Evolutionary conservation across 306 rosid genomes (phyloP).

Genomic region (Dryas drummondii): DNA sequence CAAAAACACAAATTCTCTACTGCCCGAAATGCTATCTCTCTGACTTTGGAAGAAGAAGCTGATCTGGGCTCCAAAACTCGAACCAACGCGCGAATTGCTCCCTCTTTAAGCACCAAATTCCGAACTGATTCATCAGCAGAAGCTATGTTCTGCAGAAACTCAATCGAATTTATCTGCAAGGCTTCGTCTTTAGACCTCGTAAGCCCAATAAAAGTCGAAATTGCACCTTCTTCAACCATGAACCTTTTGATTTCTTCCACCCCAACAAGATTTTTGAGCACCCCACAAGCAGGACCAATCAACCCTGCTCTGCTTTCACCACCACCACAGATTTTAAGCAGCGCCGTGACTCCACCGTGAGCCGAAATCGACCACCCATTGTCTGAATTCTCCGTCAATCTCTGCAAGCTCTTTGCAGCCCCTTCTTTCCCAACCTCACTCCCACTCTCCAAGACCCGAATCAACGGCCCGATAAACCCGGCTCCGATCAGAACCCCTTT

Average conservation of each 20-base stretch:
- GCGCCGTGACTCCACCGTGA: constrained; percentile 80
- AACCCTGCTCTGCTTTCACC: constrained; percentile 45
- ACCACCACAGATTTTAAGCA: constrained; percentile 57
- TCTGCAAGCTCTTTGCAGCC: constrained; percentile 54
- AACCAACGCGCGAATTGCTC: constrained; percentile 58
- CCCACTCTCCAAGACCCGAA: constrained; percentile 72
- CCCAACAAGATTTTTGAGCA: constrained; percentile 60
- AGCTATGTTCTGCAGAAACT: constrained; percentile 59
- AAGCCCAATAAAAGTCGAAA: constrained; percentile 52
- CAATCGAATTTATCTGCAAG: constrained; percentile 61
- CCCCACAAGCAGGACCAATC: constrained; percentile 70
- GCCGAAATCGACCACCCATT: constrained; percentile 91
- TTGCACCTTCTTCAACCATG: constrained; percentile 74
- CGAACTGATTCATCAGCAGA: constrained; percentile 59
- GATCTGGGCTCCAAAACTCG: constrained; percentile 57
- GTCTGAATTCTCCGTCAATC: constrained; percentile 73
- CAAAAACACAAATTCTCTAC: constrained; percentile 60
- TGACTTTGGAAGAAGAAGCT: constrained; percentile 45
- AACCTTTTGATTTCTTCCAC: constrained; percentile 83
- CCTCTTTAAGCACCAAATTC: constrained; percentile 58
- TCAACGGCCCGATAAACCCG: constrained; percentile 64
- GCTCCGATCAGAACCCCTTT: constrained; percentile 49
- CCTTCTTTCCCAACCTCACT: constrained; percentile 50
- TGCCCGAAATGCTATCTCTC: constrained; percentile 62
- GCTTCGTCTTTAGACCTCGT: constrained; percentile 57